These are phyloP conservation scores for Suillus plorans DNA, from an alignment of 768 basidiomycete genomes.

Conservation along the genomic window DNA sequence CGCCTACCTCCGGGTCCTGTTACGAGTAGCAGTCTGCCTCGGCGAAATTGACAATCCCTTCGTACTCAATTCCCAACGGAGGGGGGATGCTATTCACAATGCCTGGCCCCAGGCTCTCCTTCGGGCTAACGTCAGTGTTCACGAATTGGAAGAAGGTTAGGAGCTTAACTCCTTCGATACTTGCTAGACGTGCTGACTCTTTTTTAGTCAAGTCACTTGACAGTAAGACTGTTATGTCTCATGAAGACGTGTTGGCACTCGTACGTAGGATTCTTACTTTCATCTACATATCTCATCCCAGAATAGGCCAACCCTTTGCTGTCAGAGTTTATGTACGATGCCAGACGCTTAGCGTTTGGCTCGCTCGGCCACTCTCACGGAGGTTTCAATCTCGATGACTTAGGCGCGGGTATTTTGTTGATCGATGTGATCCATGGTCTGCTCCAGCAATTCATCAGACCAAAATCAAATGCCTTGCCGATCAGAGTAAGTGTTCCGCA, in stretches of 20 bases:
- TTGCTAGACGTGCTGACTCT: not conserved
- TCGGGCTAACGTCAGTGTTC: not conserved
- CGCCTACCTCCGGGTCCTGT: not conserved
- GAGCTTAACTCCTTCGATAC: not conserved
- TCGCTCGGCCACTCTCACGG: not conserved
- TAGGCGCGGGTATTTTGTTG: too few species aligned
- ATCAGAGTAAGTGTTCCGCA: not conserved
- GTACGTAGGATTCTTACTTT: not conserved
- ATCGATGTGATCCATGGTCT: not conserved
- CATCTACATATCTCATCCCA: not conserved
- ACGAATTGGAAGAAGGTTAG: not conserved
- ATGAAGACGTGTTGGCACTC: not conserved
- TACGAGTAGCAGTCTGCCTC: not conserved
- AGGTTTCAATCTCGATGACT: not conserved
- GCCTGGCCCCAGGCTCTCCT: not conserved
- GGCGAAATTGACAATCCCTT: not conserved
- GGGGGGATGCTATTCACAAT: not conserved
- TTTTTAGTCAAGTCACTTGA: not conserved
- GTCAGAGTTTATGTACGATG: not conserved
- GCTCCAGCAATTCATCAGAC: not conserved
- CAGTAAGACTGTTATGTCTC: not conserved
- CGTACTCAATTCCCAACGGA: not conserved
- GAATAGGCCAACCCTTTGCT: not conserved
- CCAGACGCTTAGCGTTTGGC: not conserved
- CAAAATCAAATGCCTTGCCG: not conserved